Conservation (phyloP, 345 rosid species). For the Brassica incana region DNA sequence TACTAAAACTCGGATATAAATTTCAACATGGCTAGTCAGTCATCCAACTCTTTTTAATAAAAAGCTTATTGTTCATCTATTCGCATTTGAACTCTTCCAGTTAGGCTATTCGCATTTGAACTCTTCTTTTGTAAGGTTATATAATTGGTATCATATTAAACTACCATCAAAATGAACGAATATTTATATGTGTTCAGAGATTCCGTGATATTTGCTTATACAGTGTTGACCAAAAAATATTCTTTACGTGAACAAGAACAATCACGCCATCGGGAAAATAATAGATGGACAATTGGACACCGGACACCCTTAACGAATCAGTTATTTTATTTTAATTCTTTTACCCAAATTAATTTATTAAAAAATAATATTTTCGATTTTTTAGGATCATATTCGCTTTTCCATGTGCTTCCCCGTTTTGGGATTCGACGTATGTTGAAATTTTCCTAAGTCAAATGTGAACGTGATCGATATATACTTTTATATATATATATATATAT, state of each 20-base stretch:
- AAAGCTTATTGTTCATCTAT: background rate
- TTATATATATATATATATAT: background rate
- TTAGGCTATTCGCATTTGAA: background rate
- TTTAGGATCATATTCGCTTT: conserved; percentile 29
- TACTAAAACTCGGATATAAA: background rate
- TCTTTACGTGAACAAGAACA: conserved; percentile 13
- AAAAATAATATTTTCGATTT: conserved; percentile 10
- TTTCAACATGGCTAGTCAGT: background rate
- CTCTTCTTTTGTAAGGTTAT: background rate
- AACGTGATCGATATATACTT: conserved; percentile 6
- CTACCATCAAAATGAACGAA: background rate
- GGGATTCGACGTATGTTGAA: conserved; percentile 34
- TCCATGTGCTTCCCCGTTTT: conserved; percentile 33
- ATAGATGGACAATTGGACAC: conserved; percentile 4
- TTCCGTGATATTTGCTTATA: conserved; percentile 10
- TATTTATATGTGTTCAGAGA: background rate
- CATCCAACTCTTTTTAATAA: background rate
- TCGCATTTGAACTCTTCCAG: conserved; percentile 5
- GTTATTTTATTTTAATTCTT: background rate
- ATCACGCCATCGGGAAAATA: conserved; percentile 11
- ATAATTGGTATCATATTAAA: background rate
- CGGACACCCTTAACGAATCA: conserved; percentile 17
- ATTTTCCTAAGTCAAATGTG: background rate
- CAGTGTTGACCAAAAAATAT: conserved; percentile 1
- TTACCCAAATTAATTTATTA: background rate